Evolutionary conservation across 345 rosid genomes (phyloP), one percentile per base, ranked within the genome.

Genomic region (Bretschneidera sinensis): DNA sequence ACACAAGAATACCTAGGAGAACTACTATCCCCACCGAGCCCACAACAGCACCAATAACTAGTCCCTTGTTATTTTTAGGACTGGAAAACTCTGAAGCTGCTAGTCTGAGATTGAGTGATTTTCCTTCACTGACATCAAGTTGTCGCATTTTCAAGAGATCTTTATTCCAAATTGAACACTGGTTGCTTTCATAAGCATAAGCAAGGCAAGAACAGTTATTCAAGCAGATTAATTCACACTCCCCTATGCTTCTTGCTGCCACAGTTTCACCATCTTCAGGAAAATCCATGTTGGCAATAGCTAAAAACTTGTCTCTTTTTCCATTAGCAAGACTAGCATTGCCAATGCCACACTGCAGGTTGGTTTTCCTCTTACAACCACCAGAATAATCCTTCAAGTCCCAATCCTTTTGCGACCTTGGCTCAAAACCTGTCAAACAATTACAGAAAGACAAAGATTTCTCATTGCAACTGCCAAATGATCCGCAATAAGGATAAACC

Each of bases 401-500:
- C 94, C 96, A 86, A 24, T 85, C 76, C 4, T 52, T 24, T 1
- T 3, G 55, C 0, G 72, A 76, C 21, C 24, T 14, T 0, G 78
- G 77, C n/a, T 43, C 61, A 70, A 88, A 92, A 18, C 92, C 85
- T 0, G 14, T 55, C 76, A 75, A 55, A 51, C 96, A 88, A 4
- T 17, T 28, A 22, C 96, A 88, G 74, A 62, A 81, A 45, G 79
- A 81, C 63, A 67, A 50, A 13, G 74, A 68, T 0, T 61, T 64
- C 13, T 66, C 83, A 4, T 33, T 74, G 62, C 98, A 89, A 53
- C 62, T 68, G 39, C 92, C 91, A 55, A 78, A 85, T 23, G 85
- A 67, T 20, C 98, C 95, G 65, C 98, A 92, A 33, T 59, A 84
- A 13, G 72, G 78, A 48, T 85, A 70, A 20, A 92, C 96, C 45